A percentile compares a stretch with the other conserved stretches of the same genome.
Conservation (phyloP, 306 rosid genomes). For the Acacia acuminata region DNA sequence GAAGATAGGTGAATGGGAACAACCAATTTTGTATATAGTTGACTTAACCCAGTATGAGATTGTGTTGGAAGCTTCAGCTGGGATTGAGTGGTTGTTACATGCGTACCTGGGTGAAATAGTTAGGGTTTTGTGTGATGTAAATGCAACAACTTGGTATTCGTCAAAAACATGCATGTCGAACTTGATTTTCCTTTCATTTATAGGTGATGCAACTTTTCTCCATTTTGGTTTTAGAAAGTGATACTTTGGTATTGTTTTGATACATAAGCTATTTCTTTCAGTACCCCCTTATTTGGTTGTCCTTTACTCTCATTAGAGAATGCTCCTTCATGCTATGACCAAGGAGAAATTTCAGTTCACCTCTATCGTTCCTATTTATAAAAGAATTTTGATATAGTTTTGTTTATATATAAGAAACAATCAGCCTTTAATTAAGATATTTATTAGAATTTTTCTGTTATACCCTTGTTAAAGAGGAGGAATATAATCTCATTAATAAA, state of each 20-base stretch:
- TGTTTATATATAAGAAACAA: neutral
- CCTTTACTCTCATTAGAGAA: neutral
- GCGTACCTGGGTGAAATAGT: neutral
- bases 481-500: no score
- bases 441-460: neutral
- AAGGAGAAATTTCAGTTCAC: neutral
- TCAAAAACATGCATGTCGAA: neutral
- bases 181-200: neutral
- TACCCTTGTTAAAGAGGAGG: neutral
- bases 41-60: conserved; percentile 7
- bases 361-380: neutral
- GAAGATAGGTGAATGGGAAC: neutral
- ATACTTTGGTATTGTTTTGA: neutral
- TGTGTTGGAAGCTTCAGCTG: conserved; percentile 11
- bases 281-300: neutral
- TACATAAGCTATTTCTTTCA: neutral
- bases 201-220: neutral
- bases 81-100: neutral
- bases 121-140: neutral
- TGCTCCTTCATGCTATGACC: neutral
- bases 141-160: neutral
- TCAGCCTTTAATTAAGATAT: neutral
- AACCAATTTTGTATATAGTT: conserved; percentile 18
- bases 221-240: neutral
- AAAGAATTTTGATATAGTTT: no score